phyloP scores from a whole-genome alignment of 2,329 filamentous ascomycete species.

The Talaromyces sp. region DNA sequence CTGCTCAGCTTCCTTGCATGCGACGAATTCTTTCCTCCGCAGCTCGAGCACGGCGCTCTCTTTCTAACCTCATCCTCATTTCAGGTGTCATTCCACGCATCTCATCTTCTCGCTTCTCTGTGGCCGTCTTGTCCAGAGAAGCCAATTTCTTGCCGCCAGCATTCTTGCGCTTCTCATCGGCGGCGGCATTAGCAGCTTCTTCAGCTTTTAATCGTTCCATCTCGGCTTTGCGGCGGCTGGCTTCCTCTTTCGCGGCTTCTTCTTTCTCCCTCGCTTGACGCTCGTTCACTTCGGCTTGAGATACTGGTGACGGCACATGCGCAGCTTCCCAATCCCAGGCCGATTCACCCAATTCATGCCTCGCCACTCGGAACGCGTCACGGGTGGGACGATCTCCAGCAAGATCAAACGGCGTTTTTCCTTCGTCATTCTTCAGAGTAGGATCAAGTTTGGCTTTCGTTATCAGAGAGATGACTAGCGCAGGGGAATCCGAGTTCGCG shows the following conservation, averaged over 20 bases:
- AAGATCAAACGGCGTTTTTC: conserved; percentile 82
- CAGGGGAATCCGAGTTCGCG: conserved; percentile 72
- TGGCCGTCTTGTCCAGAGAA: conserved; percentile 65
- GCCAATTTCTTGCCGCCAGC: conserved; percentile 55
- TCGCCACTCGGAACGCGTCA: conserved; percentile 86
- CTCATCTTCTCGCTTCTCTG: conserved; percentile 81
- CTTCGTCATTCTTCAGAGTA: conserved; percentile 64
- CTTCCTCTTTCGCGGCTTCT: conserved; percentile 65
- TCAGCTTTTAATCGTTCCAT: conserved; percentile 68
- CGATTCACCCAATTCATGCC: conserved; percentile 72
- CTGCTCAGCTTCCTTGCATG: conserved; percentile 48
- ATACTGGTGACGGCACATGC: conserved; percentile 67
- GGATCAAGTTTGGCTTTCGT: conserved; percentile 73
- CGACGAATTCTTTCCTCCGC: conserved; percentile 80
- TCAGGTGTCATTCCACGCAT: conserved; percentile 80
- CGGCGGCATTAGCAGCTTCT: conserved; percentile 44
- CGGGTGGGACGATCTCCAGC: conserved; percentile 80
- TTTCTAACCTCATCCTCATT: conserved; percentile 76
- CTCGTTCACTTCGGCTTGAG: conserved; percentile 66
- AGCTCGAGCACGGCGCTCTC: conserved; percentile 84
- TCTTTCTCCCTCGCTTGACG: conserved; percentile 67
- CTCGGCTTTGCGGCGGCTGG: conserved; percentile 68
- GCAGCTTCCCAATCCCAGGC: conserved; percentile 76
- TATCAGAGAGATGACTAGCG: conserved; percentile 74
- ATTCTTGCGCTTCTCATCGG: conserved; percentile 49